Conservation (phyloP, 345 rosid genomes). For the Gossypium arboreum region DNA sequence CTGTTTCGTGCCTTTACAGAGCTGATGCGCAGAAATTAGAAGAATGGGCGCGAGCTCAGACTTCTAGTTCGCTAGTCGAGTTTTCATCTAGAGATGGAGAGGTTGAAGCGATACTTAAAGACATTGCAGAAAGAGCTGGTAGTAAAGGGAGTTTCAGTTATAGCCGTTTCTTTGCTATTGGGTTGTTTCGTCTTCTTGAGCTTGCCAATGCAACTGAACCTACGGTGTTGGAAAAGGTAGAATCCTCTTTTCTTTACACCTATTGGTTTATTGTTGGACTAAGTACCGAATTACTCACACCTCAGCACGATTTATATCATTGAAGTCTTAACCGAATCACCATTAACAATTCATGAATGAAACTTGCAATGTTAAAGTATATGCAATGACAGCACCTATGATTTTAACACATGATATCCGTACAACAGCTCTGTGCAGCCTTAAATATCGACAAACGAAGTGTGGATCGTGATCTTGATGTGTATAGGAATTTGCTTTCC, state of each 20-base stretch:
- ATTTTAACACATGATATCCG: not conserved
- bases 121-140: conserved; percentile 75
- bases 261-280: no score
- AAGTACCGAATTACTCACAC: no score
- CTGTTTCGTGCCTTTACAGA: conserved; percentile 32
- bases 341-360: not conserved
- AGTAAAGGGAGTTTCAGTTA: conserved; percentile 76
- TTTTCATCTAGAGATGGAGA: conserved; percentile 80
- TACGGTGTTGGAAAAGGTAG: conserved; percentile 74
- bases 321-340: not conserved
- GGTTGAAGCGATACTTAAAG: conserved; percentile 69
- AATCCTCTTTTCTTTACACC: not conserved
- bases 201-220: conserved; percentile 89
- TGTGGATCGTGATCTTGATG: conserved; percentile 95
- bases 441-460: conserved; percentile 80
- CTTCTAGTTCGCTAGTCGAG: conserved; percentile 60
- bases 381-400: not conserved
- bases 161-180: conserved; percentile 97
- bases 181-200: conserved; percentile 94
- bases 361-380: not conserved
- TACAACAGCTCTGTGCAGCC: conserved; percentile 82
- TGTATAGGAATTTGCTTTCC: conserved; percentile 86
- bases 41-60: conserved; percentile 85
- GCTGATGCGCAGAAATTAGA: conserved; percentile 82
- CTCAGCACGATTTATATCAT: not conserved